A percentile compares a stretch with the other conserved stretches of the same genome.
Conservation (phyloP, 1,139 yeast genomes). For the Taphrina pruni region DNA sequence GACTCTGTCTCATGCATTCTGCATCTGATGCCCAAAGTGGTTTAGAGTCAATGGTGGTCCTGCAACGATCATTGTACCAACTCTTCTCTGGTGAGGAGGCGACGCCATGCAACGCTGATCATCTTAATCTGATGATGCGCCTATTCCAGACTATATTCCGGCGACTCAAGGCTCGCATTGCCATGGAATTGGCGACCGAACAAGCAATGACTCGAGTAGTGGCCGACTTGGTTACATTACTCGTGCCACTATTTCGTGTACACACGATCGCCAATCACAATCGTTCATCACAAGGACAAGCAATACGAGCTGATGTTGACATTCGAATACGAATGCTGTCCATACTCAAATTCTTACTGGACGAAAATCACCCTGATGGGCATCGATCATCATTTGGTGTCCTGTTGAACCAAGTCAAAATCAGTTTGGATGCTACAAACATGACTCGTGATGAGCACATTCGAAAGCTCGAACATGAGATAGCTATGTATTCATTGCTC, state of each 20-base stretch:
- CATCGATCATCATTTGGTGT: background rate
- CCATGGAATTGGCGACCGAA: too few relatives aligned
- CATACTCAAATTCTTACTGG: background rate
- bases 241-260: constrained; percentile 2
- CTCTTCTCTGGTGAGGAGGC: background rate
- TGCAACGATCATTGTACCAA: constrained; percentile 5
- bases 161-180: background rate
- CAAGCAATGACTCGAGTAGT: constrained; percentile 11
- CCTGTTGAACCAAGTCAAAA: background rate
- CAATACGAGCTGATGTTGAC: background rate
- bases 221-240: background rate
- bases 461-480: background rate
- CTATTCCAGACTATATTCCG: background rate
- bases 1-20: constrained; percentile 5
- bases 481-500: background rate
- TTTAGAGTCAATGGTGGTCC: background rate
- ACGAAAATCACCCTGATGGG: background rate
- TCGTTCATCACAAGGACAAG: background rate
- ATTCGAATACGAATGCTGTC: constrained; percentile 2
- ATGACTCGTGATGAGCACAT: background rate
- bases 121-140: background rate
- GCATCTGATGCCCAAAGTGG: background rate
- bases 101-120: background rate
- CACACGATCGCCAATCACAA: constrained; percentile 6
- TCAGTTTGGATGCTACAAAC: background rate